phyloP scores from a whole-genome alignment of 176 grass and related monocot genomes.

The Metroxylon sagu region DNA sequence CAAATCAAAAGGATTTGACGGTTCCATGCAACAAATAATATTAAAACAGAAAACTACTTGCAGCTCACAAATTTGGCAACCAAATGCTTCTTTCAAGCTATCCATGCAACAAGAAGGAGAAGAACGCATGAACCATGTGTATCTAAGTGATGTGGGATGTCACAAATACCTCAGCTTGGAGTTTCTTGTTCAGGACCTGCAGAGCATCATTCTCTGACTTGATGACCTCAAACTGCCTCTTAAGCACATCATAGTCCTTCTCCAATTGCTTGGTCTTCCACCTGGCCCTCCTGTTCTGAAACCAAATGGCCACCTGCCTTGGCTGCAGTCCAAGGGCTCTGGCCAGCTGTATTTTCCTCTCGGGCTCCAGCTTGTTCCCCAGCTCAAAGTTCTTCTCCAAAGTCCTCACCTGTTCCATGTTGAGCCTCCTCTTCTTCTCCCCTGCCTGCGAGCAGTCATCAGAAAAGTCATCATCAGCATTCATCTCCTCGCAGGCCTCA shows the following conservation, averaged over 20 bases:
- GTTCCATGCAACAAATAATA: not conserved
- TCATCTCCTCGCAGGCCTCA: not conserved
- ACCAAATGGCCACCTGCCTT: conserved; percentile 22
- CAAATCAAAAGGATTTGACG: no score
- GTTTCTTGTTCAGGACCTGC: conserved; percentile 6
- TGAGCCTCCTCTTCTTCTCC: conserved; percentile 21
- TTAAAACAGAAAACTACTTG: not conserved
- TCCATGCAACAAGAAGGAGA: not conserved
- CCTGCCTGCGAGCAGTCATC: conserved; percentile 3
- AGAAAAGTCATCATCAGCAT: conserved; percentile 1
- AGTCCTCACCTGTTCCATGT: conserved; percentile 11
- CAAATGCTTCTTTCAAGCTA: not conserved
- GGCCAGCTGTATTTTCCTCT: conserved; percentile 18
- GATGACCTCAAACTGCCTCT: conserved; percentile 15
- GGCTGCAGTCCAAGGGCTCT: conserved; percentile 13
- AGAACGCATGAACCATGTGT: not conserved
- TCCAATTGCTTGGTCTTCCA: conserved; percentile 24
- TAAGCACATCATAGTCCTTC: conserved; percentile 14
- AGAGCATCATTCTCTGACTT: conserved; percentile 11
- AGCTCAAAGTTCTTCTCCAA: conserved; percentile 23
- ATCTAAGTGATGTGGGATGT: not conserved
- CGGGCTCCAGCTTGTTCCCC: conserved; percentile 20
- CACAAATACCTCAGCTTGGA: conserved; percentile 12
- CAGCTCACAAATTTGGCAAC: not conserved
- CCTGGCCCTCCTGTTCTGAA: conserved; percentile 17